Evolutionary conservation across 352 stramenopile genomes (phyloP), one percentile per base, ranked within the genome.

Genomic region (Pythium monospermum): DNA sequence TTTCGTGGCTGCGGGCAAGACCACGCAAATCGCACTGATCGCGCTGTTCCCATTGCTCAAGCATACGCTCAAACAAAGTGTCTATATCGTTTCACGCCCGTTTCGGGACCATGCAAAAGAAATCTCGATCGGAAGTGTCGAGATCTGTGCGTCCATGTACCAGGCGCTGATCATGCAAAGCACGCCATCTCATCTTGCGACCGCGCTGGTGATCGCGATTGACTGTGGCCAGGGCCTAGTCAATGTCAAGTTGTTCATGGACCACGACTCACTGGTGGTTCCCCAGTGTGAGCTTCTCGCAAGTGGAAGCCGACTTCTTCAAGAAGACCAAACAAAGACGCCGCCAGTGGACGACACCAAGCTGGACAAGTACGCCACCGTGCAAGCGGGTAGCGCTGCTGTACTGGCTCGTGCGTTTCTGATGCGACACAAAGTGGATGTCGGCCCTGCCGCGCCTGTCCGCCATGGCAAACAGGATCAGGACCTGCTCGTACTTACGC

Each of bases 131-230:
- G 39, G 35, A 27, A 15, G 26, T 28, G 39, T 42, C 27, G 49
- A 57, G 39, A 49, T 57, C 11, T 49, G 38, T 21, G 23, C 30
- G 11, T 10, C 6, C 5, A 43, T 57, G 37, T 57, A 57, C n/a
- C 49, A 57, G 31, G 6, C 49, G 2, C 40, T 57, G 37, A 32
- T 57, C 49, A 57, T 57, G 49, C 49, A 49, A 27, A 49, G 6
- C 27, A 23, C 27, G 4, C 49, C 39, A 22, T 49, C 49, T 4
- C 4, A 8, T 2, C 2, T 33, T 8, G 28, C 50, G 22, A 45
- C 41, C 12, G 32, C 26, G 5, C 4, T 58, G 3, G n/a, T 58
- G 6, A 58, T 58, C 8, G 27, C n/a, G n/a, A 12, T 57, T 4
- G 49, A 57, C 38, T 21, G 48, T 4, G 22, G 41, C 4, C 49